Evolutionary conservation across 2,329 filamentous ascomycete species (phyloP).

Genomic region (Alternaria rosae): DNA sequence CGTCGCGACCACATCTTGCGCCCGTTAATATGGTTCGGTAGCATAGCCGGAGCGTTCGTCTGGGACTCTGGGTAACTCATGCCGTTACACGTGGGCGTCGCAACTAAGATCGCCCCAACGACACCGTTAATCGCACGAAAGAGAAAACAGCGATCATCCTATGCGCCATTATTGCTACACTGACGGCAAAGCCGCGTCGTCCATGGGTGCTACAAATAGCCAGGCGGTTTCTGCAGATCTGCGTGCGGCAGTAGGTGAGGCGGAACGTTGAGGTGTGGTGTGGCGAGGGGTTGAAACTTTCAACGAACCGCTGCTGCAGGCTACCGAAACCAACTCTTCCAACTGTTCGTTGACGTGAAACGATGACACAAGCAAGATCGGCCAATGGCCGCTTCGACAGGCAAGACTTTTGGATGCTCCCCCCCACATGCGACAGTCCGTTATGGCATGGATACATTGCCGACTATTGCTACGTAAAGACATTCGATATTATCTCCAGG

Average conservation of each 20-base stretch:
- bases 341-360: constrained; percentile 31
- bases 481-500: constrained; percentile 31
- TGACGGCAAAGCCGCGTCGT: constrained; percentile 28
- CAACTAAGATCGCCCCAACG: constrained; percentile 15
- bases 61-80: constrained; percentile 12
- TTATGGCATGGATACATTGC: constrained; percentile 24
- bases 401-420: constrained; percentile 20
- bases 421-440: constrained; percentile 26
- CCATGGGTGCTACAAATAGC: constrained; percentile 34
- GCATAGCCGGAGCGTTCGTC: constrained; percentile 29
- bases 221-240: constrained; percentile 29
- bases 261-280: constrained; percentile 25
- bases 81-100: constrained; percentile 32
- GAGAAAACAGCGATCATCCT: not conserved
- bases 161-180: constrained; percentile 19
- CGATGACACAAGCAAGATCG: constrained; percentile 26
- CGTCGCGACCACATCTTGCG: constrained; percentile 13
- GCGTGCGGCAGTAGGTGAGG: constrained; percentile 28
- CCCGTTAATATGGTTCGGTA: constrained; percentile 37
- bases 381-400: constrained; percentile 30
- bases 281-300: constrained; percentile 32
- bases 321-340: constrained; percentile 38
- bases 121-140: constrained; percentile 21
- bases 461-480: constrained; percentile 31
- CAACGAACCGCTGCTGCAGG: constrained; percentile 33